phyloP scores from a whole-genome alignment of 371 early-diverging fungal species.

The Mucor circinelloides region DNA sequence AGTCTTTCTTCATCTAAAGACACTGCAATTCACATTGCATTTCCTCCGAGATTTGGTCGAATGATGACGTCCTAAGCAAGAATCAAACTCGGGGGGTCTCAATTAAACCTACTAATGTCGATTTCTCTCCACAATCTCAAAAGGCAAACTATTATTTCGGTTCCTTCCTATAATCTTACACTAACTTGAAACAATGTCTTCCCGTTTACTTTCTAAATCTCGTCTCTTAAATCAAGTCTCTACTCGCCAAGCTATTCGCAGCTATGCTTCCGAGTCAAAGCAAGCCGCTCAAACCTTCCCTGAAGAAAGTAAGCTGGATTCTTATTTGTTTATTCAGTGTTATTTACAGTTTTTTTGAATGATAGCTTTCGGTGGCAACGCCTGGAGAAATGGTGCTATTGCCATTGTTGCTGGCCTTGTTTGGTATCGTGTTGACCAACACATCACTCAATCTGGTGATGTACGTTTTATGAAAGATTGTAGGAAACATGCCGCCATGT shows the following conservation, averaged over 20 bases:
- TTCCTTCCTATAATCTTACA: constrained; percentile 5
- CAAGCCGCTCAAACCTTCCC: constrained; percentile 24
- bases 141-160: not conserved
- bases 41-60: constrained; percentile 1
- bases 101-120: not conserved
- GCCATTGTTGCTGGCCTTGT: constrained; percentile 43
- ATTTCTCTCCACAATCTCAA: not conserved
- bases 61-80: constrained; percentile 11
- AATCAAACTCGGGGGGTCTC: constrained; percentile 1
- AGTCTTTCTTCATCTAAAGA: not conserved
- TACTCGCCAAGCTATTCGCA: constrained; percentile 21
- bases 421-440: constrained; percentile 45
- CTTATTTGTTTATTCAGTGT: not conserved
- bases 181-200: constrained; percentile 23
- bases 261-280: constrained; percentile 25
- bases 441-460: constrained; percentile 31
- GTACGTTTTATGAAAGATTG: constrained; percentile 8
- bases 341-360: not conserved
- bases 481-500: not conserved
- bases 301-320: constrained; percentile 18
- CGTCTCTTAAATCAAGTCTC: constrained; percentile 18
- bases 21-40: not conserved
- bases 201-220: constrained; percentile 24
- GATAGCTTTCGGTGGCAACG: constrained; percentile 38
- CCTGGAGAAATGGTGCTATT: constrained; percentile 48